A percentile compares a stretch with the other conserved stretches of the same genome.
Evolutionary conservation across 2,329 filamentous ascomycete genomes (phyloP).

Genomic region (Penicillium concentricum): DNA sequence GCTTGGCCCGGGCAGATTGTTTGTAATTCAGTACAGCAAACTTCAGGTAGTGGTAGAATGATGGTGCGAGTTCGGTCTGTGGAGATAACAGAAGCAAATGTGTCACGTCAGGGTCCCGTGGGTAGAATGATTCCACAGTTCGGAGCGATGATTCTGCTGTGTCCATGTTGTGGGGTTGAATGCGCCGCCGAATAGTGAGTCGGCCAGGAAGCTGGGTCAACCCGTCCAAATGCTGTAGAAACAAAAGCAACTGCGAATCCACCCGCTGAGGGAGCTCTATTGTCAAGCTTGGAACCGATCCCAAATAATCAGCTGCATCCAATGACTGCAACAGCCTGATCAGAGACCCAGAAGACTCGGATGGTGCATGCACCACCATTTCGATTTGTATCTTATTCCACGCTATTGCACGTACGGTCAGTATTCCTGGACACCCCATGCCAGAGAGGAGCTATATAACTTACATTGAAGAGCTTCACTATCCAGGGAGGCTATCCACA

Average conservation of each 20-base stretch:
- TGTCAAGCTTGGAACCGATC: conserved; percentile 70
- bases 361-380: conserved; percentile 75
- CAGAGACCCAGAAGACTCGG: conserved; percentile 69
- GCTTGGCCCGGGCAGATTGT: conserved; percentile 58
- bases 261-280: conserved; percentile 75
- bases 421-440: not conserved
- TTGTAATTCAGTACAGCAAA: conserved; percentile 75
- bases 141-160: conserved; percentile 71
- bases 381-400: conserved; percentile 81
- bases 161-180: conserved; percentile 59
- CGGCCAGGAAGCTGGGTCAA: conserved; percentile 54
- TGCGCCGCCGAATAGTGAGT: conserved; percentile 72
- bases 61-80: conserved; percentile 72
- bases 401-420: conserved; percentile 44
- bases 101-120: conserved; percentile 59
- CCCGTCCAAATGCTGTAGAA: conserved; percentile 66
- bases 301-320: conserved; percentile 70
- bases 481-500: conserved; percentile 79
- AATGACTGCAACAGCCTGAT: conserved; percentile 76
- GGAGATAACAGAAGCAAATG: conserved; percentile 85
- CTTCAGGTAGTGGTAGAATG: conserved; percentile 84
- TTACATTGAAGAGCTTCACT: conserved; percentile 66
- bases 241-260: conserved; percentile 63
- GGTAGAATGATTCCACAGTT: conserved; percentile 87
- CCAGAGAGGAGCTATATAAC: conserved; percentile 6